Conservation (phyloP, 2,329 filamentous ascomycete species). For the Paracorniculantispora psalliotae region DNA sequence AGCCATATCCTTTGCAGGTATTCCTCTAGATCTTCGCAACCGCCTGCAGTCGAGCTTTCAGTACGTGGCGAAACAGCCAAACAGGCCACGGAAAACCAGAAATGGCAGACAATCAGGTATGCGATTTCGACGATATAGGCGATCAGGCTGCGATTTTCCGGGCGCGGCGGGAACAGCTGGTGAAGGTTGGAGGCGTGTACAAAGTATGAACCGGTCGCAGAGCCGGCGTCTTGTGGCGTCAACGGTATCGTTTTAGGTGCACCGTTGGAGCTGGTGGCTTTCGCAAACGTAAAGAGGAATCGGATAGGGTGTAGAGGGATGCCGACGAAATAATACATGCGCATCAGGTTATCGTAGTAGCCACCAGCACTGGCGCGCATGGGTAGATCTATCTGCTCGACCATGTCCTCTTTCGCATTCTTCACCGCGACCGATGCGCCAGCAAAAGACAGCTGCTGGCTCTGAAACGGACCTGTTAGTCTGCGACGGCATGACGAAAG, state of each 20-base stretch:
- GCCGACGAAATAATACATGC: conserved; percentile 51
- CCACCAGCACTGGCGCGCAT: conserved; percentile 34
- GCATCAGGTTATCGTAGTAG: conserved; percentile 51
- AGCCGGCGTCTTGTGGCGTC: conserved; percentile 8
- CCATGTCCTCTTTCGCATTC: conserved; percentile 24
- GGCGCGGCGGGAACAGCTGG: conserved; percentile 38
- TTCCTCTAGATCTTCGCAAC: conserved; percentile 39
- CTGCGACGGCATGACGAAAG: neutral
- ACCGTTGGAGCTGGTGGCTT: conserved; percentile 3
- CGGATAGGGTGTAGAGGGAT: conserved; percentile 44
- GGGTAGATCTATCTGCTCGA: conserved; percentile 35
- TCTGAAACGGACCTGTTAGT: conserved; percentile 20
- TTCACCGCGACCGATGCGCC: conserved; percentile 33
- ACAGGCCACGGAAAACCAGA: conserved; percentile 50
- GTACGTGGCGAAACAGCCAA: conserved; percentile 38
- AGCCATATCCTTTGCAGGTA: conserved; percentile 48
- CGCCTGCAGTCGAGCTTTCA: neutral
- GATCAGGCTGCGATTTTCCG: conserved; percentile 31
- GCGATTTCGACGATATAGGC: conserved; percentile 37
- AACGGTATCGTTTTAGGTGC: conserved; percentile 14
- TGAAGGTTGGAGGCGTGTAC: conserved; percentile 52
- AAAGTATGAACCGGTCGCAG: conserved; percentile 38
- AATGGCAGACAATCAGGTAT: conserved; percentile 35
- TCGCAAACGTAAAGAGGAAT: conserved; percentile 50
- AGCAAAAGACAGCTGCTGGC: conserved; percentile 31